Conservation (phyloP, 345 rosid species). For the Turnera subulata region DNA sequence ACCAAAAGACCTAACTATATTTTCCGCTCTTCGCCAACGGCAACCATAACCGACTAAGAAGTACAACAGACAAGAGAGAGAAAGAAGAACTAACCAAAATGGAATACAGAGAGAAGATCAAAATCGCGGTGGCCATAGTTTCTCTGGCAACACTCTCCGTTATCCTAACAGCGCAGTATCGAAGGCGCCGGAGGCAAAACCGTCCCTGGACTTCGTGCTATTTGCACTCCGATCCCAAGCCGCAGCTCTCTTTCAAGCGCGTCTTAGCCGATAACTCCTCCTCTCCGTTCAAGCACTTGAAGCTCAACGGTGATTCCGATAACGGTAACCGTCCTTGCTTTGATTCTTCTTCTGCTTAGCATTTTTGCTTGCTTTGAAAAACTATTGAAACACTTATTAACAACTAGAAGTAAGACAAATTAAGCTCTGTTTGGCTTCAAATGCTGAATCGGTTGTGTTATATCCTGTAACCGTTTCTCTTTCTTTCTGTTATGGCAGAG, state of each 20-base stretch:
- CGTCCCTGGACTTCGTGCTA: conserved; percentile 44
- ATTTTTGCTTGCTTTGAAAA: too few species aligned
- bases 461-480: background rate
- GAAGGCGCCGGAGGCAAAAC: conserved; percentile 36
- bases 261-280: conserved; percentile 83
- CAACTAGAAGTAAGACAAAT: too few species aligned
- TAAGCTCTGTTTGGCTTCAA: background rate
- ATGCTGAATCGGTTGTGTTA: background rate
- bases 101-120: conserved; percentile 43
- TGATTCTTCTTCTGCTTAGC: background rate
- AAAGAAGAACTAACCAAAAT: conserved; percentile 5
- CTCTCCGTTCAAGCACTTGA: conserved; percentile 68
- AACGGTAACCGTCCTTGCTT: conserved; percentile 16
- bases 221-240: conserved; percentile 62
- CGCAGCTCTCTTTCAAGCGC: conserved; percentile 66
- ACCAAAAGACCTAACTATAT: too few species aligned
- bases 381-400: too few species aligned
- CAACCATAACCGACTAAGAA: too few species aligned
- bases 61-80: too few species aligned
- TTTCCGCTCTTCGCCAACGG: too few species aligned
- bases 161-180: conserved; percentile 34
- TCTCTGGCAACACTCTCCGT: conserved; percentile 50
- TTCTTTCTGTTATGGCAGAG: conserved; percentile 18
- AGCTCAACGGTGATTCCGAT: too few species aligned
- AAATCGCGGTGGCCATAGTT: conserved; percentile 37